Evolutionary conservation across 2,329 filamentous ascomycete species (phyloP).

Genomic region (Aureobasidium sp.): DNA sequence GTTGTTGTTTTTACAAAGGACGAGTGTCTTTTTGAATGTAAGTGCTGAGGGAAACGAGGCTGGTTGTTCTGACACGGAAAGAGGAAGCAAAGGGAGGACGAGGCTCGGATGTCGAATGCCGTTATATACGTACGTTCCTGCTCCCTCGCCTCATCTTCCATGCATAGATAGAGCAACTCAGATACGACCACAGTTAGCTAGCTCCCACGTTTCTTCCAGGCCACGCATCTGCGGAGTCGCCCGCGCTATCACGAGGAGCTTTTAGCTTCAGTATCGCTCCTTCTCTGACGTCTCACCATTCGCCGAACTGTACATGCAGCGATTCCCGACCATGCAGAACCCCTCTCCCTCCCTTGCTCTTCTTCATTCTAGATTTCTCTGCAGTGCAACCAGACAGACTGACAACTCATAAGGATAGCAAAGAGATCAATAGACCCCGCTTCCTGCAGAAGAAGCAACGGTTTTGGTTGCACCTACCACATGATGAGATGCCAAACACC

Average conservation of each 20-base stretch:
- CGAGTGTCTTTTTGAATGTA: not conserved
- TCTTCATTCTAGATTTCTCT: not conserved
- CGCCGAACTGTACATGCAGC: not conserved
- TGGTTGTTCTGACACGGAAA: not conserved
- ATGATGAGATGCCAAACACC: not conserved
- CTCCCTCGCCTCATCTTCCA: not conserved
- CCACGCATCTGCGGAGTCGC: not conserved
- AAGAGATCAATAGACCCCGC: not conserved
- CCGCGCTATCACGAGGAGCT: constrained; percentile 10
- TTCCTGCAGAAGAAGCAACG: not conserved
- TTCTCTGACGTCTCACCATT: not conserved
- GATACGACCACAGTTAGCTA: constrained; percentile 1
- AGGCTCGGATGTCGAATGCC: not conserved
- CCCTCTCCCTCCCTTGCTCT: not conserved
- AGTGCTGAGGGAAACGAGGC: not conserved
- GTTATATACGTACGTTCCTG: constrained; percentile 5
- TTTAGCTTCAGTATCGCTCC: constrained; percentile 2
- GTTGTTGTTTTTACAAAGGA: not conserved
- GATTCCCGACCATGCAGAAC: not conserved
- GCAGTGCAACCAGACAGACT: not conserved
- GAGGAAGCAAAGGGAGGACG: not conserved
- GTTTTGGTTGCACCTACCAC: not conserved
- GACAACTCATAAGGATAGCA: not conserved
- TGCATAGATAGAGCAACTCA: constrained; percentile 8
- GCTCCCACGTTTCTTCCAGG: not conserved